Percentiles rank a stretch among this genome's conserved stretches.
phyloP scores from a whole-genome alignment of 2,329 filamentous ascomycete genomes.

The Clonostachys sp. region DNA sequence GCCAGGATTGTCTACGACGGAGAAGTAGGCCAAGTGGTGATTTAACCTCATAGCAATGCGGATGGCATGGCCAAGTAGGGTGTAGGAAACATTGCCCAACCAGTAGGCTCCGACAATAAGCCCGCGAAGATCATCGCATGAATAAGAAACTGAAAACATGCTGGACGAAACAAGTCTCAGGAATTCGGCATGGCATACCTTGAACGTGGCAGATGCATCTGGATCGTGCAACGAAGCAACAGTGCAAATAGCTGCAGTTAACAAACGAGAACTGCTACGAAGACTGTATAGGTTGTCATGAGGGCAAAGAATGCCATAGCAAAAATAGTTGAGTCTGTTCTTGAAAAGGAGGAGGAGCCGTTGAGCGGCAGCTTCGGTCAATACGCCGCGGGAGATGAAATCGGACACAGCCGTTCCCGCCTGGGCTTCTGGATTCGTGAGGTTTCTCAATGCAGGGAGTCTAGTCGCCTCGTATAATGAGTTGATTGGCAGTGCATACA shows the following conservation, averaged over 20 bases:
- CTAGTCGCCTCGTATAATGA: background rate
- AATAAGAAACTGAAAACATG: conserved; percentile 48
- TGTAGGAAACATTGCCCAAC: conserved; percentile 51
- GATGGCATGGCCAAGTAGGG: conserved; percentile 53
- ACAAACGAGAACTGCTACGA: conserved; percentile 17
- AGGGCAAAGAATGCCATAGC: conserved; percentile 20
- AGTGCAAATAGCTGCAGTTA: conserved; percentile 19
- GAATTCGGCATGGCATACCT: conserved; percentile 53
- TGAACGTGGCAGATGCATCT: conserved; percentile 39
- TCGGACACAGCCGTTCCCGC: conserved; percentile 10
- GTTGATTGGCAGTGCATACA: too few species aligned
- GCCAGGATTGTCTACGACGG: conserved; percentile 28
- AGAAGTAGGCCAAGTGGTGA: conserved; percentile 46
- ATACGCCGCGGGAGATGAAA: conserved; percentile 19
- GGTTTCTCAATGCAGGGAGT: conserved; percentile 2
- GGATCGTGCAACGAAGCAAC: conserved; percentile 20
- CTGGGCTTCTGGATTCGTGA: conserved; percentile 2
- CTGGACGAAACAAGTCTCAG: conserved; percentile 51
- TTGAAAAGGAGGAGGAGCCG: conserved; percentile 10
- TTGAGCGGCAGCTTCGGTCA: conserved; percentile 16
- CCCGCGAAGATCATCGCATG: conserved; percentile 53
- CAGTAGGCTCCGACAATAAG: conserved; percentile 61
- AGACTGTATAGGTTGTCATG: conserved; percentile 17
- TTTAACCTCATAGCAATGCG: conserved; percentile 54
- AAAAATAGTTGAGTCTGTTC: conserved; percentile 20